These are phyloP conservation scores for Populus simonii DNA, from an alignment of 345 rosid species.

Conservation along the genomic window DNA sequence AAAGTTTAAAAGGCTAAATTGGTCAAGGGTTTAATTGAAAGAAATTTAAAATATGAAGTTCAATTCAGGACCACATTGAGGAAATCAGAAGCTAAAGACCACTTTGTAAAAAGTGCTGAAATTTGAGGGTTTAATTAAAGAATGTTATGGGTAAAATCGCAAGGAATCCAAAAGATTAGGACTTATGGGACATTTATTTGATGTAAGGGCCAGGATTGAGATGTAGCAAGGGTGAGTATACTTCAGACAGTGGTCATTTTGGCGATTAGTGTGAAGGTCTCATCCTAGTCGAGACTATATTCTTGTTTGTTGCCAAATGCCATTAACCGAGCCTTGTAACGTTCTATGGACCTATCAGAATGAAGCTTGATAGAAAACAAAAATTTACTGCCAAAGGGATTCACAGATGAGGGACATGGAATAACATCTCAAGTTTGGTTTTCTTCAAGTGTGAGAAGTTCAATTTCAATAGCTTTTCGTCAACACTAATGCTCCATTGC, in stretches of 20 bases:
- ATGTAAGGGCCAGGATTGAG: neutral
- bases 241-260: neutral
- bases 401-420: neutral
- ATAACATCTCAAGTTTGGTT: neutral
- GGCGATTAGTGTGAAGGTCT: neutral
- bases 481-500: neutral
- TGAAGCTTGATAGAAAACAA: neutral
- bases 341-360: neutral
- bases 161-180: too few relatives aligned
- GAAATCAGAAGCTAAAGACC: too few relatives aligned
- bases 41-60: too few relatives aligned
- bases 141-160: too few relatives aligned
- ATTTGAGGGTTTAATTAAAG: too few relatives aligned
- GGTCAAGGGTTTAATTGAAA: too few relatives aligned
- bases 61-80: too few relatives aligned
- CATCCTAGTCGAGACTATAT: neutral
- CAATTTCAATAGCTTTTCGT: neutral
- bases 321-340: neutral
- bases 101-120: too few relatives aligned
- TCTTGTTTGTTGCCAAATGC: neutral
- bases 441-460: neutral
- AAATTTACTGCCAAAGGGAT: neutral
- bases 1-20: too few relatives aligned
- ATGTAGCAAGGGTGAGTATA: neutral
- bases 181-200: neutral